phyloP scores from a whole-genome alignment of 129 eudicot species.

The Flaveria robusta region DNA sequence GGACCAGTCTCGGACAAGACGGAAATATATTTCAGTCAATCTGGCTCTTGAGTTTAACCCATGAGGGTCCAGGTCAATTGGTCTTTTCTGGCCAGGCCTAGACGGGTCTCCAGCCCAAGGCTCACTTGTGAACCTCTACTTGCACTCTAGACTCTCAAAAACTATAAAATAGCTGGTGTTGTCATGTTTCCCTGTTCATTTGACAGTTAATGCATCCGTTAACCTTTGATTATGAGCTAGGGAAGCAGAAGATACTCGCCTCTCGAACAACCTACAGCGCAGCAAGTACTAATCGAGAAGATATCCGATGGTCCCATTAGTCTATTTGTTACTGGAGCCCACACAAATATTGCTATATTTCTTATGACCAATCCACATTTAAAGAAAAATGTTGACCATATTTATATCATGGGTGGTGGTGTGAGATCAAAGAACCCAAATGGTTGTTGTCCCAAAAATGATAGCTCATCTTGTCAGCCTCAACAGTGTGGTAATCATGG shows the following conservation, averaged over 20 bases:
- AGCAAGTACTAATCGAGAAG: slow-evolving; percentile 62
- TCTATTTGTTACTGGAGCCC: slow-evolving; percentile 59
- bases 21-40: neutral
- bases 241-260: slow-evolving; percentile 74
- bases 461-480: slow-evolving; percentile 48
- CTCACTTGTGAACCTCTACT: neutral
- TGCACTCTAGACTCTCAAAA: neutral
- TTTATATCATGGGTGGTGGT: slow-evolving; percentile 85
- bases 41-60: neutral
- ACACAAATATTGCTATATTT: slow-evolving; percentile 70
- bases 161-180: neutral
- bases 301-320: slow-evolving; percentile 62
- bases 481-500: slow-evolving; percentile 72
- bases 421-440: slow-evolving; percentile 72
- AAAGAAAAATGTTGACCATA: slow-evolving; percentile 69
- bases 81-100: neutral
- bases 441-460: slow-evolving; percentile 59
- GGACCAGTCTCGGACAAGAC: neutral
- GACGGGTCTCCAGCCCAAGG: neutral
- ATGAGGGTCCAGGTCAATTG: neutral
- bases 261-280: slow-evolving; percentile 67
- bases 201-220: slow-evolving; percentile 21
- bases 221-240: slow-evolving; percentile 37
- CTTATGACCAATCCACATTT: slow-evolving; percentile 69
- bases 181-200: neutral